Base-by-base conservation (phyloP, 495 filamentous ascomycete genomes). In the Podospora pseudoanserina region DNA sequence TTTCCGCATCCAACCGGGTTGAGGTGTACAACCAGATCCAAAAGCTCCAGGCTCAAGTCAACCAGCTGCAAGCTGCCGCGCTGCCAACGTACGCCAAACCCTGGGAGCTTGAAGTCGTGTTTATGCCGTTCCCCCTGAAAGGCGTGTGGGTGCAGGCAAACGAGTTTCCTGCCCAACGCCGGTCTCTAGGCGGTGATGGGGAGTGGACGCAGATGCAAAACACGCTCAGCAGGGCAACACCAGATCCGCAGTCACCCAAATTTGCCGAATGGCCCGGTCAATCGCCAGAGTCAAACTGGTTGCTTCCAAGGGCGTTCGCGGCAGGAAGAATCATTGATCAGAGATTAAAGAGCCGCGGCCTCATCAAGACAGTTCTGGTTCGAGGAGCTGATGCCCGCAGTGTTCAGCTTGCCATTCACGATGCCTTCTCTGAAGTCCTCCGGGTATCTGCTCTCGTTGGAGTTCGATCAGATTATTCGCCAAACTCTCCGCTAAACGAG, bases 21-120 rank as follows among this genome's bases (percentile, higher is more conserved):
- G 84, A 86, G 68, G 73, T 85, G 23, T 78, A 80, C 66, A 80
- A 76, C 60, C 80, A 86, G 58, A 72, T 91, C 15, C 83, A 86
- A 70, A 76, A 74, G 39, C 74, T 91, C 0, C 85, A 87, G 67
- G 79, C 83, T 1, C 83, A 88, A 57, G 74, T 91, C 30, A 78
- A 74, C 67, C 78, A 84, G 67, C 80, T 90, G 4, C 87, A 89
- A 70, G 79, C 81, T 18, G 77, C 80, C 49, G 81, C 85, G 13
- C 72, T 85, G 28, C 88, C 89, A 11, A 84, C 87, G 0, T 79
- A 77, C 61, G 75, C 76, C 20, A 79, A 83, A n/a, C 88, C 89
- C 5, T 90, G 87, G 88, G 82, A 89, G 70, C 74, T 91, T 27
- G 88, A 91, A 71, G 87, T 91, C 20, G 81, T 91, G 19, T 84